Conservation (phyloP, 495 filamentous ascomycete genomes). For the Diplogelasinospora grovesii region DNA sequence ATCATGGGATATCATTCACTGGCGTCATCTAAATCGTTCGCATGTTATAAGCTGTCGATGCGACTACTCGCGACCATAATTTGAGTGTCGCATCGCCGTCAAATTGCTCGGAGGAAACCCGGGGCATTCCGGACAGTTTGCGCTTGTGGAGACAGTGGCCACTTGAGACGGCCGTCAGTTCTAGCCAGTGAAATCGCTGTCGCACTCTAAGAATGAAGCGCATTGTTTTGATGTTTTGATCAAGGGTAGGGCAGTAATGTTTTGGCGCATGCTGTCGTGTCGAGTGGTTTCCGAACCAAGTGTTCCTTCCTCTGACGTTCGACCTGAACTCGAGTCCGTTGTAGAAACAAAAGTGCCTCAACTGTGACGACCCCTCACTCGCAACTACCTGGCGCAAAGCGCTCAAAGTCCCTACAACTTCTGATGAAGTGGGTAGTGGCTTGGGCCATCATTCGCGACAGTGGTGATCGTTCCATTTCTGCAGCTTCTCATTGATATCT, state of each 20-base stretch:
- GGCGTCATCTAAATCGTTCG: no score
- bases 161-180: conserved; percentile 8
- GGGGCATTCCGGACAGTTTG: no score
- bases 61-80: no score
- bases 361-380: conserved; percentile 4
- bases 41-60: no score
- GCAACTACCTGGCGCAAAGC: no score
- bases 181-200: conserved; percentile 18
- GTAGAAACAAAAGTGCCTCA: conserved; percentile 6
- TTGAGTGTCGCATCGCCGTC: no score
- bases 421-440: no score
- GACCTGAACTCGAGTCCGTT: conserved; percentile 5
- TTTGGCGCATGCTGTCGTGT: conserved; percentile 11
- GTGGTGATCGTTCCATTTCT: no score
- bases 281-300: conserved; percentile 4
- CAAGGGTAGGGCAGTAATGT: conserved; percentile 3
- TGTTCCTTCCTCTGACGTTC: background rate
- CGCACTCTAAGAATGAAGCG: conserved; percentile 17
- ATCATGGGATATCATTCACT: no score
- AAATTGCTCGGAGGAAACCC: no score
- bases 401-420: conserved; percentile 1
- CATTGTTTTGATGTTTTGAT: conserved; percentile 28
- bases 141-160: conserved; percentile 2
- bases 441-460: no score
- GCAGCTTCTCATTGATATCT: background rate